Conservation (phyloP, 2,329 filamentous ascomycete genomes). For the Coleophoma eucalyptorum region DNA sequence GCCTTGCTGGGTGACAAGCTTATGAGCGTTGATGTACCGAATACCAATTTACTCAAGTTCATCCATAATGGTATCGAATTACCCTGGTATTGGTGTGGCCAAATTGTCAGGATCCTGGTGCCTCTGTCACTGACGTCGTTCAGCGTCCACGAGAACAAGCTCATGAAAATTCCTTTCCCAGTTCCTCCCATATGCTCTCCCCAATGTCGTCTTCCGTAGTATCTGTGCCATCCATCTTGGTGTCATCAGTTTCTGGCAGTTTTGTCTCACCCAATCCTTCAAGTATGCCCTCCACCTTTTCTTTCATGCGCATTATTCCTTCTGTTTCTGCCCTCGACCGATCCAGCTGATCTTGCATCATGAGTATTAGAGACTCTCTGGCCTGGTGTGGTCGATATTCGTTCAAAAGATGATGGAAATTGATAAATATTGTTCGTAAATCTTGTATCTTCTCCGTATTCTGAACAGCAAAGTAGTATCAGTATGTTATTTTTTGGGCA, state of each 20-base stretch:
- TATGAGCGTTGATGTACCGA: no score
- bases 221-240: slow-evolving; percentile 10
- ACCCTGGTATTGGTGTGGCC: no score
- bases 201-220: slow-evolving; percentile 7
- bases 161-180: slow-evolving; percentile 37
- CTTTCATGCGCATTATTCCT: slow-evolving; percentile 61
- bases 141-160: background rate
- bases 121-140: no score
- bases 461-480: slow-evolving; percentile 30
- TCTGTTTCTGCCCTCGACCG: slow-evolving; percentile 69
- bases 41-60: no score
- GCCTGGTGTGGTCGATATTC: slow-evolving; percentile 93
- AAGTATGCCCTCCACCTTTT: slow-evolving; percentile 71
- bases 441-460: slow-evolving; percentile 72
- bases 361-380: slow-evolving; percentile 76
- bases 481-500: slow-evolving; percentile 2
- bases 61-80: no score
- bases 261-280: slow-evolving; percentile 57
- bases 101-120: no score
- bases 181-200: slow-evolving; percentile 36
- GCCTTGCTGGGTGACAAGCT: no score
- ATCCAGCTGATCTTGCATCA: slow-evolving; percentile 84
- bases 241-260: slow-evolving; percentile 7
- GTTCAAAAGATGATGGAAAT: slow-evolving; percentile 91
- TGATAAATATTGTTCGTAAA: slow-evolving; percentile 78